Conservation (phyloP, 139 green algal genomes). For the Raphidocelis subcapitata region DNA sequence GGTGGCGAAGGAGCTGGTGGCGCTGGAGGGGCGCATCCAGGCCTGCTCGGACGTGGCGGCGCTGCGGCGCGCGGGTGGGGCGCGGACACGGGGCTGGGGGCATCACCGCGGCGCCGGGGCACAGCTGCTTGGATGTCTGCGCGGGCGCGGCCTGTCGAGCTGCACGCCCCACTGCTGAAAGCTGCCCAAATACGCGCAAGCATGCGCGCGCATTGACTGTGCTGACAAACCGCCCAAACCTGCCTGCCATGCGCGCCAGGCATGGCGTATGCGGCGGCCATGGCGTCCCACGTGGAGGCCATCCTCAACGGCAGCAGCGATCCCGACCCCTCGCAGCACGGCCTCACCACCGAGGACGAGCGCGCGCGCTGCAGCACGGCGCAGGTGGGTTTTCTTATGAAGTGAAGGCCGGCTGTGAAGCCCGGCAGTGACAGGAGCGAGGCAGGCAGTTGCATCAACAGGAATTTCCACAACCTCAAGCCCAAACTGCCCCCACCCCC, state of each 20-base stretch:
- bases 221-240: too few relatives aligned
- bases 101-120: too few relatives aligned
- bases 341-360: conserved; percentile 82
- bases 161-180: too few relatives aligned
- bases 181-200: too few relatives aligned
- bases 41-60: conserved; percentile 71
- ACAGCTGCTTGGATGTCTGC: too few relatives aligned
- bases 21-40: conserved; percentile 58
- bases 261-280: conserved; percentile 35
- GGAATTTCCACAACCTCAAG: neutral
- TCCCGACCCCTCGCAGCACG: conserved; percentile 75
- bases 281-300: conserved; percentile 44
- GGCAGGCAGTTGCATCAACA: neutral
- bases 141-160: too few relatives aligned
- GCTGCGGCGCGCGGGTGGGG: conserved; percentile 52
- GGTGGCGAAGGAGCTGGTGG: conserved; percentile 64
- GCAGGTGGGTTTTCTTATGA: neutral
- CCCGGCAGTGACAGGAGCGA: too few relatives aligned
- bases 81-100: too few relatives aligned
- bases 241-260: conserved; percentile 19
- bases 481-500: too few relatives aligned
- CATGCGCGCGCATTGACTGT: too few relatives aligned
- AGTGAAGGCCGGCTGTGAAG: too few relatives aligned
- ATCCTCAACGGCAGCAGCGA: conserved; percentile 71
- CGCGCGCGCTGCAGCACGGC: conserved; percentile 30